Evolutionary conservation across 768 basidiomycete species (phyloP).

Genomic region (Podaxis sp.): DNA sequence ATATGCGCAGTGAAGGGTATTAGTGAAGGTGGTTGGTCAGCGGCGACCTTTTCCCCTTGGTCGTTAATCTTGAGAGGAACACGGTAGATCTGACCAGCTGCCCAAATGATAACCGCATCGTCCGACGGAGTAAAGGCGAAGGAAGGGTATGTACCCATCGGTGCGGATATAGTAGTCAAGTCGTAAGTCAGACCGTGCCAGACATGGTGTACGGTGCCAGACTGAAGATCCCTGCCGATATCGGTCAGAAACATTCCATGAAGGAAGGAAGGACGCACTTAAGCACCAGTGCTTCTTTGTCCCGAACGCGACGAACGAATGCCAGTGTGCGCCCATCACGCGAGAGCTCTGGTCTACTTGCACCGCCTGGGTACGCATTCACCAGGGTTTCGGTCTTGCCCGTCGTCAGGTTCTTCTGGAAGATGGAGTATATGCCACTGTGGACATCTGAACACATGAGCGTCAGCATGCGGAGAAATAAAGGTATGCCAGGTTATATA

Average conservation of each 20-base stretch:
- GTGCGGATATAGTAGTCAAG: constrained; percentile 59
- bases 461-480: background rate
- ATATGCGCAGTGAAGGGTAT: constrained; percentile 65
- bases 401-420: constrained; percentile 62
- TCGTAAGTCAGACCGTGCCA: constrained; percentile 76
- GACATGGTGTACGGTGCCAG: constrained; percentile 62
- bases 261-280: constrained; percentile 43
- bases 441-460: constrained; percentile 53
- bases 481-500: background rate
- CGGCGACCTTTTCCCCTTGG: constrained; percentile 51
- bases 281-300: constrained; percentile 71
- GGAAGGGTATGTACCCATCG: constrained; percentile 80
- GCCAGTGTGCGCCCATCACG: constrained; percentile 68
- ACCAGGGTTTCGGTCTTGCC: constrained; percentile 53
- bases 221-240: constrained; percentile 55
- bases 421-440: constrained; percentile 69
- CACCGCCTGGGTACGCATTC: constrained; percentile 63
- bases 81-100: constrained; percentile 65
- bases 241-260: background rate
- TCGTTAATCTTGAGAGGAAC: constrained; percentile 56
- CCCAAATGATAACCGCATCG: constrained; percentile 69
- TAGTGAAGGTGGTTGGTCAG: constrained; percentile 38
- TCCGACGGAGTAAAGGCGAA: constrained; percentile 67
- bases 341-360: constrained; percentile 69
- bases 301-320: constrained; percentile 71